Conservation (phyloP, 371 early-diverging fungal species). For the Dinochytrium kinnereticum region DNA sequence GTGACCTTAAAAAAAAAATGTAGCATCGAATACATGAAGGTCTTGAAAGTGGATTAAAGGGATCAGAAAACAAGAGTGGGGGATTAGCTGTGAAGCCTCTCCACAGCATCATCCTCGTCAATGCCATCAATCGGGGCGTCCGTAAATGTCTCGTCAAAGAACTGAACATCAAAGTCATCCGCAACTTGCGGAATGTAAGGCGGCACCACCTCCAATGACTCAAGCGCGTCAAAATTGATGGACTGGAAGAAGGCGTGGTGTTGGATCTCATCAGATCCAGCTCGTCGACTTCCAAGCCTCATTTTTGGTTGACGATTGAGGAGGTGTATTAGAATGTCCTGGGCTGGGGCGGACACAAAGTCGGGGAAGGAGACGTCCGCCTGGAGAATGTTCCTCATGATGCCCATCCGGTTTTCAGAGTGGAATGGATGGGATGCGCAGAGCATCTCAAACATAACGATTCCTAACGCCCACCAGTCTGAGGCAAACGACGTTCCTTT, state of each 20-base stretch:
- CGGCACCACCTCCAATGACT: slow-evolving; percentile 44
- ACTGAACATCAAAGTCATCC: slow-evolving; percentile 49
- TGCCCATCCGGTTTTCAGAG: slow-evolving; percentile 40
- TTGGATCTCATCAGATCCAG: slow-evolving; percentile 38
- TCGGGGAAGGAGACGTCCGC: slow-evolving; percentile 44
- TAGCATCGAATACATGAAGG: no score
- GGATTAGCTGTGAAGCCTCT: no score
- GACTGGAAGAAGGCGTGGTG: slow-evolving; percentile 47
- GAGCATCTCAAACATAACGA: slow-evolving; percentile 62
- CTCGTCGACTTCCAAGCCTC: slow-evolving; percentile 37
- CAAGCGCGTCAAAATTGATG: slow-evolving; percentile 50
- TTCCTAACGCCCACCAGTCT: slow-evolving; percentile 69
- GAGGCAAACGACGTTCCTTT: slow-evolving; percentile 50
- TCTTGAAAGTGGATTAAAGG: no score
- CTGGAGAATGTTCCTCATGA: slow-evolving; percentile 44
- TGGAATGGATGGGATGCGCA: slow-evolving; percentile 58
- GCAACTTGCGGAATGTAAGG: slow-evolving; percentile 55
- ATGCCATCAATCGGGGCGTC: slow-evolving; percentile 24
- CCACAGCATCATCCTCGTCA: slow-evolving; percentile 6
- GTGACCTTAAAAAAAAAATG: no score
- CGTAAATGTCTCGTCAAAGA: slow-evolving; percentile 50
- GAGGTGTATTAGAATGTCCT: slow-evolving; percentile 37
- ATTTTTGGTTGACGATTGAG: slow-evolving; percentile 37
- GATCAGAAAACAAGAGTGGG: no score
- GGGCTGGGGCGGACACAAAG: slow-evolving; percentile 25